phyloP scores from a whole-genome alignment of 2,329 filamentous ascomycete species.

The Magnaporthiopsis poae region DNA sequence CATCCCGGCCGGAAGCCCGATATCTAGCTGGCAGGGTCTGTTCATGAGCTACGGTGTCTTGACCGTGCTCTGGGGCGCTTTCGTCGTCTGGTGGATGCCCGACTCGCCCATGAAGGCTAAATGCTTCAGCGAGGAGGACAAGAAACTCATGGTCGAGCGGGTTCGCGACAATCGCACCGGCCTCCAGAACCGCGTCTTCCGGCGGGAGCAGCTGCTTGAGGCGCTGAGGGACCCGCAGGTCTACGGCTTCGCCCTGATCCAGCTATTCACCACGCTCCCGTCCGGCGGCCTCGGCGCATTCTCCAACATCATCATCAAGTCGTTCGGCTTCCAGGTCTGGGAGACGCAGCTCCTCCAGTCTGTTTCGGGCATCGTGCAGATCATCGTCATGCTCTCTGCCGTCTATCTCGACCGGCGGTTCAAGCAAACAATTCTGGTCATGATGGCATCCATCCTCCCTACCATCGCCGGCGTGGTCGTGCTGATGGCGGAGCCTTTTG shows the following conservation, averaged over 20 bases:
- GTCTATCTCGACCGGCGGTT: slow-evolving; percentile 16
- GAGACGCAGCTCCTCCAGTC: slow-evolving; percentile 22
- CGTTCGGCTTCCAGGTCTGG: slow-evolving; percentile 19
- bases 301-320: slow-evolving; percentile 22
- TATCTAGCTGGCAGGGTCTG: slow-evolving; percentile 39
- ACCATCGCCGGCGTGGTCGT: background rate
- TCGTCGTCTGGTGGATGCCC: slow-evolving; percentile 54
- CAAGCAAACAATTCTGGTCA: slow-evolving; percentile 16
- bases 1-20: slow-evolving; percentile 23
- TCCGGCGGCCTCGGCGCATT: slow-evolving; percentile 27
- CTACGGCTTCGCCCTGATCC: slow-evolving; percentile 16
- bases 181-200: slow-evolving; percentile 15
- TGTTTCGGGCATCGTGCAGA: slow-evolving; percentile 18
- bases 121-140: slow-evolving; percentile 57
- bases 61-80: slow-evolving; percentile 53
- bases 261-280: slow-evolving; percentile 17
- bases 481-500: background rate
- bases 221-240: slow-evolving; percentile 14
- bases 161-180: slow-evolving; percentile 52
- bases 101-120: slow-evolving; percentile 66
- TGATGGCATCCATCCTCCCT: slow-evolving; percentile 9
- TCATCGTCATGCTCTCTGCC: slow-evolving; percentile 18
- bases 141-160: slow-evolving; percentile 52
- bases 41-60: slow-evolving; percentile 56
- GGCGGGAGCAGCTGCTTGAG: slow-evolving; percentile 14